These are phyloP conservation scores for Bacterosira constricta DNA, from an alignment of 108 stramenopile species.

Conservation along the genomic window DNA sequence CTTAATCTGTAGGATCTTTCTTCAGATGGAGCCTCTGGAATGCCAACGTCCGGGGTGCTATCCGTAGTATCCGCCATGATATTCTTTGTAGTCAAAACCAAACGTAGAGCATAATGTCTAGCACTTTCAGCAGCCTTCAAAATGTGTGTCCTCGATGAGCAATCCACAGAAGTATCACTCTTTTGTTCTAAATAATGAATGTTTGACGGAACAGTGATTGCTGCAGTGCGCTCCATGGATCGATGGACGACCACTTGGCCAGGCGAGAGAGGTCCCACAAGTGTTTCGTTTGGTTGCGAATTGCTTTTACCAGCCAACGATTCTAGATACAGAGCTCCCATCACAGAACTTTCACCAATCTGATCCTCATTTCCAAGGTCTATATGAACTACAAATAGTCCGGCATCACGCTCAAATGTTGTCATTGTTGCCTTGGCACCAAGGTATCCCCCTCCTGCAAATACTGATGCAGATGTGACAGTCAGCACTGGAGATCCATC, in stretches of 20 bases:
- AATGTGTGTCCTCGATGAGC: slow-evolving; percentile 25
- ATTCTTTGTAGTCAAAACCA: slow-evolving; percentile 36
- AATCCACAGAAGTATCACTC: slow-evolving; percentile 11
- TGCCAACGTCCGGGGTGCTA: neutral
- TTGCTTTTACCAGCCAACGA: neutral
- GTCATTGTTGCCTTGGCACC: slow-evolving; percentile 30
- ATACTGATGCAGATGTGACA: slow-evolving; percentile 41
- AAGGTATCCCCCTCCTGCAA: slow-evolving; percentile 27
- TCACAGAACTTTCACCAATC: slow-evolving; percentile 5
- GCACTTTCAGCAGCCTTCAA: slow-evolving; percentile 31
- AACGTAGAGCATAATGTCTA: slow-evolving; percentile 36
- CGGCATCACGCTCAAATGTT: slow-evolving; percentile 34
- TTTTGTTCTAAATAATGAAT: slow-evolving; percentile 15
- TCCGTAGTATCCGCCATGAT: neutral
- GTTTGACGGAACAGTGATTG: slow-evolving; percentile 40
- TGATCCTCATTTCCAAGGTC: slow-evolving; percentile 37
- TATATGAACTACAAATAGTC: slow-evolving; percentile 31
- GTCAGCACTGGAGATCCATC: slow-evolving; percentile 2
- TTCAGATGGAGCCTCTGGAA: slow-evolving; percentile 32
- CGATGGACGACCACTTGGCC: slow-evolving; percentile 41
- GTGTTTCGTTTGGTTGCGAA: slow-evolving; percentile 2
- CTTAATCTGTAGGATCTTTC: slow-evolving; percentile 39
- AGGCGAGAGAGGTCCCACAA: slow-evolving; percentile 32
- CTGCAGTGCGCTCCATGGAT: slow-evolving; percentile 38
- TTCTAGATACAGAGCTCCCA: slow-evolving; percentile 22